phyloP scores from a whole-genome alignment of 106 monocot genomes.

The Posidonia australis region DNA sequence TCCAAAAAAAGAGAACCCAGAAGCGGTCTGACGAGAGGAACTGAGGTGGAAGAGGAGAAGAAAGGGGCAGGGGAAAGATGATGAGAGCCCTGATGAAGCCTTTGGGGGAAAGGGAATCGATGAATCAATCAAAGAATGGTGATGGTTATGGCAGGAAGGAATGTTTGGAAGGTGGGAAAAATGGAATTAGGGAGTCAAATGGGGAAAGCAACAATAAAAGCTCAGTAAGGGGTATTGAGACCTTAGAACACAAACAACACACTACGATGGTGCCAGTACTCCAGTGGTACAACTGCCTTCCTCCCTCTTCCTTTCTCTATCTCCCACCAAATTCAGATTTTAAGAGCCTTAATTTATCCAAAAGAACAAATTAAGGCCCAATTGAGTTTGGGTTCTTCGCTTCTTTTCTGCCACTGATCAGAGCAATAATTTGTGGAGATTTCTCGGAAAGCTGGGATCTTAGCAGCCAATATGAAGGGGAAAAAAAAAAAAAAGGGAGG shows the following conservation, averaged over 20 bases:
- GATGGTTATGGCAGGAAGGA: constrained; percentile 3
- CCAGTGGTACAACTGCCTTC: too few species aligned
- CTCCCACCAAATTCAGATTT: too few species aligned
- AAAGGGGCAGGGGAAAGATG: constrained; percentile 2
- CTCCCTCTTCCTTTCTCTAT: too few species aligned
- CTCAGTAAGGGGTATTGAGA: neutral
- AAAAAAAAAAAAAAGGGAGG: neutral
- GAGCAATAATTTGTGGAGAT: constrained; percentile 6
- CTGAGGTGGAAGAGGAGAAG: neutral
- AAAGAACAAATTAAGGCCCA: too few species aligned
- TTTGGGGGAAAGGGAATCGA: neutral
- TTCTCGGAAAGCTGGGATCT: neutral
- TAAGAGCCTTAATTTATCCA: too few species aligned
- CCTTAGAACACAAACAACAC: too few species aligned
- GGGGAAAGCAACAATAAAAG: constrained; percentile 4
- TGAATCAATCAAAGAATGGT: constrained; percentile 2
- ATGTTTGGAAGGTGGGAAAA: neutral
- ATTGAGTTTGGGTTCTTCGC: constrained; percentile 2
- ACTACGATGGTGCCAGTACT: too few species aligned
- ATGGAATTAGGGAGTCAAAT: constrained; percentile 4
- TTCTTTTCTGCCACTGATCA: neutral
- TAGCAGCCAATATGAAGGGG: neutral
- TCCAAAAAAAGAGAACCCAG: neutral
- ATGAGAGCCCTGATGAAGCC: neutral
- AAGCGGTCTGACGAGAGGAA: too few species aligned